These are phyloP conservation scores for Groenewaldozyma sp. DNA, from an alignment of 1,139 yeast genomes.

Conservation along the genomic window DNA sequence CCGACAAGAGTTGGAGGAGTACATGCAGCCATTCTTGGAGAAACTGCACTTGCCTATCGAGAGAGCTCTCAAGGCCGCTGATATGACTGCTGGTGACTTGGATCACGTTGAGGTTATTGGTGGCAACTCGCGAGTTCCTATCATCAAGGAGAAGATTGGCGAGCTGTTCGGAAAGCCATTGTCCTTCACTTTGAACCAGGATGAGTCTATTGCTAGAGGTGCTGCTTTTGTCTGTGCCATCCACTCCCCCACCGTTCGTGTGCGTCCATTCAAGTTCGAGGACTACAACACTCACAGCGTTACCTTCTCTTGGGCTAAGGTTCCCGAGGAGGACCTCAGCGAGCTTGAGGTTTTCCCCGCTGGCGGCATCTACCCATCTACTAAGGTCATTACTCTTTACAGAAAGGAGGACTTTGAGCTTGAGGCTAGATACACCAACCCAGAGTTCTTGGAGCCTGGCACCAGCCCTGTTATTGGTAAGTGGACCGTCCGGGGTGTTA, in stretches of 20 bases:
- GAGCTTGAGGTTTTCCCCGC: slow-evolving; percentile 95
- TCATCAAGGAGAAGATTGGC: slow-evolving; percentile 69
- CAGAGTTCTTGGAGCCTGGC: slow-evolving; percentile 63
- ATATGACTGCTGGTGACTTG: slow-evolving; percentile 58
- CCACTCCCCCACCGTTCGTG: slow-evolving; percentile 98
- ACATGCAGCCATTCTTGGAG: slow-evolving; percentile 70
- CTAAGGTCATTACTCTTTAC: slow-evolving; percentile 89
- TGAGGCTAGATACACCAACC: slow-evolving; percentile 78
- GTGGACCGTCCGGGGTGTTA: slow-evolving; percentile 84
- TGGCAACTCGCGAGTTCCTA: slow-evolving; percentile 97
- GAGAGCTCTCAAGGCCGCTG: slow-evolving; percentile 74
- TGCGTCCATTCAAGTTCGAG: slow-evolving; percentile 97
- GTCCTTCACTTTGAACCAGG: slow-evolving; percentile 95
- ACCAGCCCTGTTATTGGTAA: slow-evolving; percentile 58
- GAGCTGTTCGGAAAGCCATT: slow-evolving; percentile 79
- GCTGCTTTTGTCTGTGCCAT: slow-evolving; percentile 98
- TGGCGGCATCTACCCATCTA: slow-evolving; percentile 88
- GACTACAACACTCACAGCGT: slow-evolving; percentile 89
- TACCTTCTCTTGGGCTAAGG: slow-evolving; percentile 91
- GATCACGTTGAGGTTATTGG: slow-evolving; percentile 94
- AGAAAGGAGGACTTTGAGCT: slow-evolving; percentile 84
- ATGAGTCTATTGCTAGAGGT: slow-evolving; percentile 98
- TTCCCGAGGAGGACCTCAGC: slow-evolving; percentile 59
- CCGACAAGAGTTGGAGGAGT: slow-evolving; percentile 89
- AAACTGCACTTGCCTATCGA: slow-evolving; percentile 72